Conservation (phyloP, 805 yeast genomes). For the Komagataella pseudopastoris region DNA sequence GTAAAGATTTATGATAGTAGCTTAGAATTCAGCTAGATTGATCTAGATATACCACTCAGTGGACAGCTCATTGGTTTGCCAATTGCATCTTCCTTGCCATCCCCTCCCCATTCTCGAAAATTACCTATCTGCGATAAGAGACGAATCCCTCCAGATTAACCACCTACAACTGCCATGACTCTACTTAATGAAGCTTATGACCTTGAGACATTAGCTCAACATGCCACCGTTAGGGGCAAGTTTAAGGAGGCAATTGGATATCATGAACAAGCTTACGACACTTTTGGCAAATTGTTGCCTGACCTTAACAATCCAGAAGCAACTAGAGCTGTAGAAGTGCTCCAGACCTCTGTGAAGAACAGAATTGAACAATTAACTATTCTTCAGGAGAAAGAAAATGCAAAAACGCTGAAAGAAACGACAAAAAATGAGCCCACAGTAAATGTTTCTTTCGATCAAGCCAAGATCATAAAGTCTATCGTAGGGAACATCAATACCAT, state of each 20-base stretch:
- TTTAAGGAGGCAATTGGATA: constrained; percentile 23
- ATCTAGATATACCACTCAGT: neutral
- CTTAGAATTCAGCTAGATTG: neutral
- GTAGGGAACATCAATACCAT: constrained; percentile 7
- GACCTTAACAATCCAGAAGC: neutral
- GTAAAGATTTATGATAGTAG: neutral
- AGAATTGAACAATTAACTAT: neutral
- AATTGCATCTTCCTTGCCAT: neutral
- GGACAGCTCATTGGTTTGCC: neutral
- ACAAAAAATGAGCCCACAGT: constrained; percentile 1
- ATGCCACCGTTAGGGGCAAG: constrained; percentile 27
- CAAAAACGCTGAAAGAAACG: constrained; percentile 4
- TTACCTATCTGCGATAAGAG: neutral
- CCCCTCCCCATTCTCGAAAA: neutral
- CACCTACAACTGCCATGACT: neutral
- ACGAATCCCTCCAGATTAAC: neutral
- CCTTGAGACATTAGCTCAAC: constrained; percentile 39
- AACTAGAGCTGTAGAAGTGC: neutral
- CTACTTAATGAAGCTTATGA: constrained; percentile 27
- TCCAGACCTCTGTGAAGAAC: neutral
- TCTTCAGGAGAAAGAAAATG: neutral
- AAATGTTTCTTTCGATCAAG: neutral
- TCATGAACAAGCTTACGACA: constrained; percentile 22
- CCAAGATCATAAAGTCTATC: neutral
- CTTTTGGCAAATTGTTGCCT: constrained; percentile 11